These are phyloP conservation scores for Suhomyces emberorum DNA, from an alignment of 805 yeast species.

Conservation along the genomic window DNA sequence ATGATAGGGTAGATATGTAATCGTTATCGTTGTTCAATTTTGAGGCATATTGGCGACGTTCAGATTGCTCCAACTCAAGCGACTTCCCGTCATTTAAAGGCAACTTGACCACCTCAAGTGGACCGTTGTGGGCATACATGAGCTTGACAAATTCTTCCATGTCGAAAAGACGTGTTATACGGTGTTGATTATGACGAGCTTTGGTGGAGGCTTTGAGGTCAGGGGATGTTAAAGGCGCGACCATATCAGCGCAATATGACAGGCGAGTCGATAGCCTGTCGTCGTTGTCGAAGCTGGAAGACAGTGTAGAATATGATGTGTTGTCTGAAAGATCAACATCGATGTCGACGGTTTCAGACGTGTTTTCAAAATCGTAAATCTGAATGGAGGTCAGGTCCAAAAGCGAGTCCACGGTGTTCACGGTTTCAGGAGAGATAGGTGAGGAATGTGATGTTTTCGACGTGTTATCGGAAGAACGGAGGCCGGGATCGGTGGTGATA, in stretches of 20 bases:
- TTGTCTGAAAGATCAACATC: slow-evolving; percentile 4
- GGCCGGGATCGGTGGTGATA: too few species aligned
- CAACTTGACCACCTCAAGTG: slow-evolving; percentile 7
- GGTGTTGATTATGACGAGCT: not conserved
- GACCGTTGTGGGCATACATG: slow-evolving; percentile 4
- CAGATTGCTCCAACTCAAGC: slow-evolving; percentile 18
- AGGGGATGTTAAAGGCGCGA: not conserved
- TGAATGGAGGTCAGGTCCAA: slow-evolving; percentile 17
- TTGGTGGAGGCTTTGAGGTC: not conserved
- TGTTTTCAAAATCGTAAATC: slow-evolving; percentile 15
- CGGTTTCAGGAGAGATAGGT: slow-evolving; percentile 13
- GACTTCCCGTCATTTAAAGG: slow-evolving; percentile 20
- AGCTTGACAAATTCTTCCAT: slow-evolving; percentile 3
- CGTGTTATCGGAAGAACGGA: not conserved
- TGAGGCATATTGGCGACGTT: slow-evolving; percentile 11
- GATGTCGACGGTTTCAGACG: slow-evolving; percentile 2
- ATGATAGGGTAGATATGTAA: slow-evolving; percentile 10
- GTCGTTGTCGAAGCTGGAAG: not conserved
- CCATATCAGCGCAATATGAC: not conserved
- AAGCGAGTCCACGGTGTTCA: slow-evolving; percentile 15
- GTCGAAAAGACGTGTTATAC: slow-evolving; percentile 2
- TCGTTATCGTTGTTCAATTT: slow-evolving; percentile 8
- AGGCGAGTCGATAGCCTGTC: not conserved
- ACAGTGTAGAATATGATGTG: not conserved
- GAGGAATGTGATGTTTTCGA: not conserved